Evolutionary conservation across 306 rosid species (phyloP), one percentile per base, ranked within the genome.

Genomic region (Adenanthera pavonina): DNA sequence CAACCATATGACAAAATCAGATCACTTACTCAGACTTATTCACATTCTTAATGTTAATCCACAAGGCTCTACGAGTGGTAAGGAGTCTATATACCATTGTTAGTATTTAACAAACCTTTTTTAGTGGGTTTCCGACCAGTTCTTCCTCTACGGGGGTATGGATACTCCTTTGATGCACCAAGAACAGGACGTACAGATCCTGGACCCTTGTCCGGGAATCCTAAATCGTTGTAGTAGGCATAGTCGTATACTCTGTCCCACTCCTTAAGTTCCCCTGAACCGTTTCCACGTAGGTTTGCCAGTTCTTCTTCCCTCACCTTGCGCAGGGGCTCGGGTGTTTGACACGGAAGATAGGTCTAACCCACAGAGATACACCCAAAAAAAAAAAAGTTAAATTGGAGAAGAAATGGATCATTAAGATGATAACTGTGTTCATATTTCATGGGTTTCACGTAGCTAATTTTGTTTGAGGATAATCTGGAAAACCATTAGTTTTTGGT

Each of bases 171-270:
- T 1, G 94, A 80, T 54, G 97, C 99, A 20, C 99, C 99, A 51
- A 95, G 89, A 30, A 87, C 79, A n/a, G 92, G 92, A 43, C 99
- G 96, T 6, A 74, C 94, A 84, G 81, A 73, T 5, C 74, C 46
- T 38, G 75, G 57, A 40, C 98, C 93, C 69, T 69, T 65, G 20
- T 88, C 94, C 3, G 99, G 99, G 70, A 56, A 82, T 33, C 97
- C 98, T 71, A 95, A 80, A 71, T 95, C 99, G 64, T 95, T 93
- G 89, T 95, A 95, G 85, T 8, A 87, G 78, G 85, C 99, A 66
- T 95, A 95, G 87, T 95, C 99, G 78, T 95, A 95, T 7, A 95
- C 94, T 89, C 99, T 88, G 78, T 93, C 99, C 99, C 99, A 95
- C 38, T 95, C 97, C 79, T 87, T 78, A 14, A 92, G 97, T 85